Evolutionary conservation across 495 filamentous ascomycete genomes (phyloP), one percentile per base, ranked within the genome.

Genomic region (Talaromyces adpressus): DNA sequence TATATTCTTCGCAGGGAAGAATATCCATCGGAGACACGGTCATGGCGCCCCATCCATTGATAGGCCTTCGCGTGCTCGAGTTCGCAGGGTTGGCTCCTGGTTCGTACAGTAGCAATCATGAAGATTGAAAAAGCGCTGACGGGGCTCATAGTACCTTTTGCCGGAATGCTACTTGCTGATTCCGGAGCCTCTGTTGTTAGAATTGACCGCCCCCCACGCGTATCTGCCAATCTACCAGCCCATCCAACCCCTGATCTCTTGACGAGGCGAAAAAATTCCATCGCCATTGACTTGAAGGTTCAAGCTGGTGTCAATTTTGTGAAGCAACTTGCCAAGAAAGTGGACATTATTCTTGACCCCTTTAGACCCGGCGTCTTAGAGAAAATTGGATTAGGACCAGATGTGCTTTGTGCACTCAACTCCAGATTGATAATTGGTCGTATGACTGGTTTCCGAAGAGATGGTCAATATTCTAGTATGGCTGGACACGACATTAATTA

Each of bases 401-500:
- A 64, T n/a, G 73, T 79, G 1, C 74, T 83, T 0, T 73, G 91
- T 1, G 72, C 77, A 57, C 66, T 68, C 1, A 93, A 92, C 67
- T 85, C 85, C 14, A 77, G 84, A 12, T 71, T 95, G 5, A 81
- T 93, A 39, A 82, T 91, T 47, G 89, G 79, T 6, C 84, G 90
- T 16, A 78, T 93, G 71, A 90, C 90, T 7, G 91, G 91, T 2
- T 93, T 93, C 67, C 78, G 91, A 16, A 79, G 90, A 16, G 67
- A 68, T 64, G 91, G 90, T 7, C 82, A 82, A 63, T 93, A 91
- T 70, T 77, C 79, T n/a, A 57, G 70, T 41, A 93, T 92, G 89
- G 91, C 91, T 0, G 91, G 91, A 4, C 91, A 95, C 65, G 91
- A 95, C 69, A 92, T 95, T 69, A 94, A 95, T 67, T 94, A 93